Base-by-base conservation (phyloP, 2,329 filamentous ascomycete species). In the Endothia cerciana region DNA sequence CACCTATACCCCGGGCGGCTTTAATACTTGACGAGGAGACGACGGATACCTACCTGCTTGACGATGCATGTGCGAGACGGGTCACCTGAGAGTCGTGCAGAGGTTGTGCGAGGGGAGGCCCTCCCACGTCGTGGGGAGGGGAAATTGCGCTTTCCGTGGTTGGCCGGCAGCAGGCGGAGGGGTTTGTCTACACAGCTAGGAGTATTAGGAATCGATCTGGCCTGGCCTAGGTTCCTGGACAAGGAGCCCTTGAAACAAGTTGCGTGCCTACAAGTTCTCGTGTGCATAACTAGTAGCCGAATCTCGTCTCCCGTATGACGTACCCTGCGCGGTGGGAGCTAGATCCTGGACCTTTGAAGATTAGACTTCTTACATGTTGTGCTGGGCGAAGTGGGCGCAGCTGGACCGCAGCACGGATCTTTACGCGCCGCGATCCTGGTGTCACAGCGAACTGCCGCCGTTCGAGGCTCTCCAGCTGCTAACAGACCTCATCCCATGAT, bases 21-120 rank as follows among this genome's bases (percentile, higher is more conserved):
- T 49, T 68, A 68, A 68, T 68, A 66, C 62, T 55, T 58, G 61
- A 66, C 61, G 66, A 68, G 66, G 40, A 68, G 66, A 68, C 60
- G 66, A 68, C 64, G 66, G 64, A 68, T 64, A 68, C 62, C 62
- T 66, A 68, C 62, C 62, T 66, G 66, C 58, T 25, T 63, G 11
- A 68, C 66, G 57, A 64, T 62, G 45, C 63, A 64, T 57, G 58
- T 63, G 60, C 57, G 45, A 49, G 59, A 66, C 58, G 51, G 49
- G 41, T 61, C 61, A 53, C 43, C 55, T 61, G 64, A 28, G 62
- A 60, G 51, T 64, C 41, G 51, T 30, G 58, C 57, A 63, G 58
- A 63, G 56, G 38, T 56, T 57, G 51, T 65, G 33, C 45, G 45
- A 63, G 56, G 55, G 40, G 60, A 58, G 15, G 60, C 28, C 49